A percentile compares a stretch with the other conserved stretches of the same genome.
Evolutionary conservation across 805 yeast species (phyloP).

Genomic region (Spathaspora arborariae): DNA sequence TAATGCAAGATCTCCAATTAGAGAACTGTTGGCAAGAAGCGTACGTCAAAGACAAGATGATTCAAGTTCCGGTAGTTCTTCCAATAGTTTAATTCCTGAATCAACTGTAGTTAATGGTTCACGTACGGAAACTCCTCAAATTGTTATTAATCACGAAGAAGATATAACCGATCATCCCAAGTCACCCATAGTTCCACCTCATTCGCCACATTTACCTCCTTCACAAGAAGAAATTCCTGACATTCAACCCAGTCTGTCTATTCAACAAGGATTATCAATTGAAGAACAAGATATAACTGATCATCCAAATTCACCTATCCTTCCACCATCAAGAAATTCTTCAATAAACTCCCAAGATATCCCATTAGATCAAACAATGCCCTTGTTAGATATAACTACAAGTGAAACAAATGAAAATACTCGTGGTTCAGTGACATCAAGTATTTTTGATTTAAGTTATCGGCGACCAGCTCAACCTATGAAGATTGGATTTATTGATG

Average conservation of each 20-base stretch:
- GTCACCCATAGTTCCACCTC: conserved; percentile 11
- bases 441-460: conserved; percentile 17
- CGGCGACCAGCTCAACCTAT: conserved; percentile 5
- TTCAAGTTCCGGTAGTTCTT: background rate
- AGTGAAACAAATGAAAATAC: conserved; percentile 4
- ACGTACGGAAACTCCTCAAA: background rate
- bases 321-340: conserved; percentile 5
- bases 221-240: too few relatives aligned
- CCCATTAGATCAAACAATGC: conserved; percentile 28
- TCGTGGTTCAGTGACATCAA: conserved; percentile 20
- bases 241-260: too few relatives aligned
- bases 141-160: conserved; percentile 7
- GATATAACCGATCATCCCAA: conserved; percentile 17
- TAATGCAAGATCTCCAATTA: background rate
- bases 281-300: conserved; percentile 17
- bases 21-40: background rate
- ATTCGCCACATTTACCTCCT: conserved; percentile 11
- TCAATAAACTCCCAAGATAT: conserved; percentile 11
- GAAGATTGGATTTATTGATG: conserved; percentile 22
- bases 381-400: conserved; percentile 23
- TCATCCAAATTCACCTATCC: conserved; percentile 12
- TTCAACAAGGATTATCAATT: background rate
- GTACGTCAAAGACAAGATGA: too few relatives aligned
- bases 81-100: background rate
- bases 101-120: background rate